phyloP scores from a whole-genome alignment of 116 monocot species.

The Thalassia testudinum region DNA sequence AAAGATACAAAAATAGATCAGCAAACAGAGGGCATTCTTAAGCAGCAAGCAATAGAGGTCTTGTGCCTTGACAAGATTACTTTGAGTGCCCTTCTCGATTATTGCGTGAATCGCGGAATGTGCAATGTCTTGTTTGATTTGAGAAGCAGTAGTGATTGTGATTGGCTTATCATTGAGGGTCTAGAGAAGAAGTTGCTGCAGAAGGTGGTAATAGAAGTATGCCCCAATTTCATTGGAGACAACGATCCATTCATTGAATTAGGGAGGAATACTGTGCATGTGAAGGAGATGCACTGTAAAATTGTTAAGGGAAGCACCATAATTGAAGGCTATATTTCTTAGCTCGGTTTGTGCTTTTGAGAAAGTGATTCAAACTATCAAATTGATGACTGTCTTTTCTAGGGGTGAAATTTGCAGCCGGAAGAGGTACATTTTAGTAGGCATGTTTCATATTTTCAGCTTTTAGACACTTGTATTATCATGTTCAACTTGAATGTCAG shows the following conservation, averaged over 20 bases:
- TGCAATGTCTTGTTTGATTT: slow-evolving; percentile 65
- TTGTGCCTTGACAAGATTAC: slow-evolving; percentile 30
- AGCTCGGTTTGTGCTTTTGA: no score
- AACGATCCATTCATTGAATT: slow-evolving; percentile 4
- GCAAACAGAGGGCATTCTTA: slow-evolving; percentile 11
- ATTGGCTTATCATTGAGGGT: slow-evolving; percentile 22
- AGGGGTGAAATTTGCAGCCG: no score
- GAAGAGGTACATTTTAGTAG: no score
- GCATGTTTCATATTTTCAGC: no score
- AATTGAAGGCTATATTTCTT: slow-evolving; percentile 42
- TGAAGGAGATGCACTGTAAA: slow-evolving; percentile 29
- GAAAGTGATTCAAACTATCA: no score
- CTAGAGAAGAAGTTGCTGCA: slow-evolving; percentile 38
- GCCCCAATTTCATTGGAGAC: slow-evolving; percentile 9
- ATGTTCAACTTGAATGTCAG: no score
- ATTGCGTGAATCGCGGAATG: slow-evolving; percentile 36
- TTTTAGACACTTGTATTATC: no score
- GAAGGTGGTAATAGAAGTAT: slow-evolving; percentile 55
- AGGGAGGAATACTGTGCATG: slow-evolving; percentile 10
- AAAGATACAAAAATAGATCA: slow-evolving; percentile 25
- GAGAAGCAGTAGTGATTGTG: slow-evolving; percentile 15
- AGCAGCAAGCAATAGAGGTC: slow-evolving; percentile 21
- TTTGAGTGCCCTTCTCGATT: slow-evolving; percentile 40
- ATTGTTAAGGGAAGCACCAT: slow-evolving; percentile 24
- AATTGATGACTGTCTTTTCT: no score